Percentiles rank a stretch among this genome's conserved stretches.
Evolutionary conservation across 345 rosid species (phyloP).

Genomic region (Nephelium lappaceum): DNA sequence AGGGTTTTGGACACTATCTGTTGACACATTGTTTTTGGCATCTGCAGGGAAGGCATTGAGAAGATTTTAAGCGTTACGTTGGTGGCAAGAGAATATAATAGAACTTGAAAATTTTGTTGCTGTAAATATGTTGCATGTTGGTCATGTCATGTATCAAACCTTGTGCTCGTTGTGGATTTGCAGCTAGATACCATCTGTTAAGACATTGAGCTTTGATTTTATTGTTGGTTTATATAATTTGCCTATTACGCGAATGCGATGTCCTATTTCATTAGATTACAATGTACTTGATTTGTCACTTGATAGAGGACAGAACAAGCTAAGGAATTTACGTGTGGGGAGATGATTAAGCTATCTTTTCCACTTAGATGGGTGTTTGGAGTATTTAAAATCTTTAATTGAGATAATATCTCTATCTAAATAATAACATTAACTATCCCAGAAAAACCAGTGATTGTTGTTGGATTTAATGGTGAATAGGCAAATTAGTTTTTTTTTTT

Average conservation of each 20-base stretch:
- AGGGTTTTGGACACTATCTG: neutral
- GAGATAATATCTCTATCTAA: too few species aligned
- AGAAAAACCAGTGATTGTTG: too few species aligned
- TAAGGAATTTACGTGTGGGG: too few species aligned
- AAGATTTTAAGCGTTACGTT: neutral
- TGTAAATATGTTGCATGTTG: conserved; percentile 15
- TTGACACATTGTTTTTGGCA: neutral
- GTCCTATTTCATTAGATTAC: neutral
- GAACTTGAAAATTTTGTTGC: neutral
- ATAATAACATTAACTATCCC: too few species aligned
- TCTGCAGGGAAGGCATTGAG: conserved; percentile 47
- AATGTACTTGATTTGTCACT: too few species aligned
- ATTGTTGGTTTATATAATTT: neutral
- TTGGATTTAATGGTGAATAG: too few species aligned
- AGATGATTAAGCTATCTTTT: too few species aligned
- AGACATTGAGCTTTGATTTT: neutral
- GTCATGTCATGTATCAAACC: neutral
- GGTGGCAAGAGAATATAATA: neutral
- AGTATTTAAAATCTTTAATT: too few species aligned
- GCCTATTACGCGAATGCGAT: neutral
- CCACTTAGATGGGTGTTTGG: too few species aligned
- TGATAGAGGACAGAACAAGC: too few species aligned
- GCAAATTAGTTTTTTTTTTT: too few species aligned
- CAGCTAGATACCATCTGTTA: neutral
- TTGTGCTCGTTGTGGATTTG: neutral